A percentile compares a stretch with the other conserved stretches of the same genome.
Evolutionary conservation across 2,329 filamentous ascomycete genomes (phyloP).

Genomic region (Pseudonectria buxi): DNA sequence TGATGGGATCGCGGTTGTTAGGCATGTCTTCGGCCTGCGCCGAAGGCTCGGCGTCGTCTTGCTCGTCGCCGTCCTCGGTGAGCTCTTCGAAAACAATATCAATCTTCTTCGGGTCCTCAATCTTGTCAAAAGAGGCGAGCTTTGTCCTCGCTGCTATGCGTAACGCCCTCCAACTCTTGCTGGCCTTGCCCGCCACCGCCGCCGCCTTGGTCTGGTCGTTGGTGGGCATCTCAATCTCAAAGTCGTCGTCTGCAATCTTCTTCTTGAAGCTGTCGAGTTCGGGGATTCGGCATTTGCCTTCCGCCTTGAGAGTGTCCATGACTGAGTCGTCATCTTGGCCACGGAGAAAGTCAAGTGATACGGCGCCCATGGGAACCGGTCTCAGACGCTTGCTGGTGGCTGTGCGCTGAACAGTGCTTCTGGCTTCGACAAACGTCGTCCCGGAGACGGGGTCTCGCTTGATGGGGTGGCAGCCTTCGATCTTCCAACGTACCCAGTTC

Average conservation of each 20-base stretch:
- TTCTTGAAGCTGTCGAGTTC: slow-evolving; percentile 63
- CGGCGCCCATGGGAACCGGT: slow-evolving; percentile 60
- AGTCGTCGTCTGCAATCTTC: slow-evolving; percentile 70
- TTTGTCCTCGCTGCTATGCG: slow-evolving; percentile 70
- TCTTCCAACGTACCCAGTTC: slow-evolving; percentile 99
- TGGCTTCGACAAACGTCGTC: slow-evolving; percentile 62
- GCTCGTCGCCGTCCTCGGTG: slow-evolving; percentile 31
- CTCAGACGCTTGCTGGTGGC: slow-evolving; percentile 67
- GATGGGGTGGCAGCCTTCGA: slow-evolving; percentile 85
- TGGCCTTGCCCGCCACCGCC: slow-evolving; percentile 66
- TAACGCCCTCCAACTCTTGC: slow-evolving; percentile 85
- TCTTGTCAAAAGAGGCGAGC: slow-evolving; percentile 75
- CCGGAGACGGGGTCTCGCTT: slow-evolving; percentile 65
- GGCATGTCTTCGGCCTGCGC: slow-evolving; percentile 34
- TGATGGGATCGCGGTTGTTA: slow-evolving; percentile 47
- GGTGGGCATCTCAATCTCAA: slow-evolving; percentile 78
- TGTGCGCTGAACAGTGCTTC: slow-evolving; percentile 55
- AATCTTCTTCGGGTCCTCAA: slow-evolving; percentile 74
- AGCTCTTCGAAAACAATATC: slow-evolving; percentile 49
- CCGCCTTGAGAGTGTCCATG: slow-evolving; percentile 63
- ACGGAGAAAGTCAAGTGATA: slow-evolving; percentile 72
- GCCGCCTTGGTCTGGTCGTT: slow-evolving; percentile 50
- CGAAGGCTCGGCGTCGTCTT: slow-evolving; percentile 28
- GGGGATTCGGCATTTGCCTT: slow-evolving; percentile 60
- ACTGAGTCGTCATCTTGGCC: slow-evolving; percentile 53